phyloP scores from a whole-genome alignment of 768 basidiomycete species.

The Leucogyrophana mollusca region DNA sequence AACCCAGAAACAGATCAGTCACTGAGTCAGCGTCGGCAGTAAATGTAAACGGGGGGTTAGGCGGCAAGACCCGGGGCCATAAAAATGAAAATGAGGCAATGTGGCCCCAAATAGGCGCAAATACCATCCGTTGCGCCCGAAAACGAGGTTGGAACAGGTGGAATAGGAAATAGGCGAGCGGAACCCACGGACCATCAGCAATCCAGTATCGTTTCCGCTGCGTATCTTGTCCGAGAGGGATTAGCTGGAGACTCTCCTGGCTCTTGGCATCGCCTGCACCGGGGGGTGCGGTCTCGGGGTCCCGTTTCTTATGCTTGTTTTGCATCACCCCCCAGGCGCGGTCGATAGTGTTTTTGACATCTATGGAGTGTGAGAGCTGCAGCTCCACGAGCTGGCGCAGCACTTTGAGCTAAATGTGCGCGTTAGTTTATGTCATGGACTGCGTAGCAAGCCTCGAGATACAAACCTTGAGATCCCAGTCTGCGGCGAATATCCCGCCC shows the following conservation, averaged over 20 bases:
- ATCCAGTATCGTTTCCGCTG: conserved; percentile 82
- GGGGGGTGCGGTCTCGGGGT: conserved; percentile 52
- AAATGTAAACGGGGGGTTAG: conserved; percentile 29
- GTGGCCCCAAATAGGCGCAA: conserved; percentile 70
- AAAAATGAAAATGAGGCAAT: conserved; percentile 38
- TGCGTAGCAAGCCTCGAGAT: conserved; percentile 19
- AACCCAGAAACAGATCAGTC: conserved; percentile 15
- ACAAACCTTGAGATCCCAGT: conserved; percentile 82
- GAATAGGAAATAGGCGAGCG: conserved; percentile 28
- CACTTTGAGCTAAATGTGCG: conserved; percentile 63
- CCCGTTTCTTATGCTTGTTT: conserved; percentile 82
- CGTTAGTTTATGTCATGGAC: conserved; percentile 12
- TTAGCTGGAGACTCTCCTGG: conserved; percentile 59
- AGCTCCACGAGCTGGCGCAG: conserved; percentile 84
- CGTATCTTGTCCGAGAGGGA: conserved; percentile 76
- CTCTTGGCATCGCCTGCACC: conserved; percentile 63
- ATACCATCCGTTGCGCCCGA: conserved; percentile 40
- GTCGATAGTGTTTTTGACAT: conserved; percentile 74
- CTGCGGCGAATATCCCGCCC: conserved; percentile 76
- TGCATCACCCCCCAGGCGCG: conserved; percentile 85
- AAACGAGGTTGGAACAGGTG: conserved; percentile 10
- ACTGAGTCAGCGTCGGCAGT: conserved; percentile 23
- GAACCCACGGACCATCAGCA: conserved; percentile 80
- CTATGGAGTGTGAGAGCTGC: conserved; percentile 67
- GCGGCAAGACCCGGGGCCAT: conserved; percentile 41